A percentile compares a stretch with the other conserved stretches of the same genome.
These are phyloP conservation scores for Exophiala xenobiotica DNA, from an alignment of 2,329 filamentous ascomycete species.

Conservation along the genomic window DNA sequence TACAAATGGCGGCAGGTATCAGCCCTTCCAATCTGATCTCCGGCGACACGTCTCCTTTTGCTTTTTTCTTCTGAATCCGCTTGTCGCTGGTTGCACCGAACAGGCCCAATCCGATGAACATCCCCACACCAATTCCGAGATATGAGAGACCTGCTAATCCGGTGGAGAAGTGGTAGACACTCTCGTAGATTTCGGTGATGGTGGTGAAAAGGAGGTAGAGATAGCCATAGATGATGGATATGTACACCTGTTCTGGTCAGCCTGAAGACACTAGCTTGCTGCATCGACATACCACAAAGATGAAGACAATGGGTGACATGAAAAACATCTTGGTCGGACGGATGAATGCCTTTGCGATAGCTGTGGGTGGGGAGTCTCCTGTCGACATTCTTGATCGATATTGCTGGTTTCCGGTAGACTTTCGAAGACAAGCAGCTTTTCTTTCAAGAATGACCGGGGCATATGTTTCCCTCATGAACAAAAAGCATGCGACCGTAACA, in stretches of 20 bases:
- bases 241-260: slow-evolving; percentile 38
- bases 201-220: slow-evolving; percentile 62
- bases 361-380: background rate
- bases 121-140: slow-evolving; percentile 58
- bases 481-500: slow-evolving; percentile 57
- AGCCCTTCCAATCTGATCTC: slow-evolving; percentile 58
- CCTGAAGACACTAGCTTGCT: background rate
- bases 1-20: slow-evolving; percentile 48
- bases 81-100: slow-evolving; percentile 45
- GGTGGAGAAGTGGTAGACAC: slow-evolving; percentile 55
- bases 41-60: slow-evolving; percentile 37
- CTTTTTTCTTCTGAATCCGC: slow-evolving; percentile 35
- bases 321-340: slow-evolving; percentile 54
- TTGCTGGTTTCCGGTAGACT: slow-evolving; percentile 36
- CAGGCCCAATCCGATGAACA: slow-evolving; percentile 52
- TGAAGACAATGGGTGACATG: slow-evolving; percentile 59
- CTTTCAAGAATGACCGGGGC: slow-evolving; percentile 57
- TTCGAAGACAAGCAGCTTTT: slow-evolving; percentile 50
- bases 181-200: slow-evolving; percentile 58
- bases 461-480: slow-evolving; percentile 61
- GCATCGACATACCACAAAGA: slow-evolving; percentile 37
- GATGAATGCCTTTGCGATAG: slow-evolving; percentile 39
- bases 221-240: slow-evolving; percentile 57
- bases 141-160: slow-evolving; percentile 60
- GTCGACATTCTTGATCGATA: slow-evolving; percentile 38